Evolutionary conservation across 345 rosid genomes (phyloP), one percentile per base, ranked within the genome.

Genomic region (Salix purpurea): DNA sequence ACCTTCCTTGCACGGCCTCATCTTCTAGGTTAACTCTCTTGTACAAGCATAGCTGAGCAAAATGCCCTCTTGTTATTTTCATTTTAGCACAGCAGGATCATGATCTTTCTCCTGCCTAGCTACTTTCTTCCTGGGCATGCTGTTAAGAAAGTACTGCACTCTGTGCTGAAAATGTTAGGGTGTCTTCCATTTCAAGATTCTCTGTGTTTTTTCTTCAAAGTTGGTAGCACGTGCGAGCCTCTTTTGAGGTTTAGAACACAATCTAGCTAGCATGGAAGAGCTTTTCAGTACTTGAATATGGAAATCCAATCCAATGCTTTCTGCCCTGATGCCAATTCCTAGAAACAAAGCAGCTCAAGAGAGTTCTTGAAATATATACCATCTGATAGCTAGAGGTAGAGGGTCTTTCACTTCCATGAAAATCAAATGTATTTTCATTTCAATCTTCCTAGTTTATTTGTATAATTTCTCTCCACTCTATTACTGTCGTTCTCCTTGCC

Each of bases 1-100:
- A 23, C 90, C 90, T 74, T 79, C 84, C 66, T 61, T 89, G n/a
- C 64, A 61, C 65, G 87, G 78, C 64, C 83, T 87, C 21, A 24
- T 89, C 74, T 83, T 76, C 54, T 85, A 78, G 81, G 6, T 61
- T 32, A 1, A 8, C 64, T n/a, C 28, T 23, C 28, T 0, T 58
- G 60, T 54, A 24, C 24, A 54, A 6, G 24, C 60, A 19, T 21
- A 21, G 4, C 7, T 21, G 7, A 52, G 58, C 19, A 56, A 56
- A 56, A n/a, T 56, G 61, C 26, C 23, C 13, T 56, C 61, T 56
- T 56, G 26, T 56, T 56, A 1, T 40, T 40, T 40, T 40, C 44
- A 2, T 40, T 2, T 0, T 40, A 40, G 44, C 44, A 40, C 3
- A 10, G 12, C 18, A 46, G 5, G 50, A 3, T 44, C 16, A 13